Evolutionary conservation across 352 stramenopile genomes (phyloP).

Genomic region (Thalassiosira exigua): DNA sequence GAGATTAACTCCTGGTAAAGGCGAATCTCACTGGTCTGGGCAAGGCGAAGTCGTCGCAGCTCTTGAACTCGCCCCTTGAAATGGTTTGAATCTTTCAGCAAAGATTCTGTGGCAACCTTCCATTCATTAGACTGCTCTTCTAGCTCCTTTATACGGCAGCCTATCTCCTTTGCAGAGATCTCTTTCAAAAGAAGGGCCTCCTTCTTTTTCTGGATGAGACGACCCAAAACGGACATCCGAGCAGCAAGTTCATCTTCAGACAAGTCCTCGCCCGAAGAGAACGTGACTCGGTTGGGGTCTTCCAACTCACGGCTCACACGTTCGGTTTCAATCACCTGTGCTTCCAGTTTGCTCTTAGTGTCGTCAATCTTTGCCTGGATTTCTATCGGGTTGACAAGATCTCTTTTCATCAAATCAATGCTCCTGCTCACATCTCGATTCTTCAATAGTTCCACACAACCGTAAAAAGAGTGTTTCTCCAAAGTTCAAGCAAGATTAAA

Average conservation of each 20-base stretch:
- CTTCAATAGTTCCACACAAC: slow-evolving; percentile 2
- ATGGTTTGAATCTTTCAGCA: slow-evolving; percentile 42
- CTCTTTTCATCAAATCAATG: slow-evolving; percentile 33
- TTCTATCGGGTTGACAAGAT: slow-evolving; percentile 10
- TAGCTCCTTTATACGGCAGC: not conserved
- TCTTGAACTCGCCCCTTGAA: slow-evolving; percentile 35
- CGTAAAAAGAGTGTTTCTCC: too few species aligned
- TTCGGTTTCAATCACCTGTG: slow-evolving; percentile 37
- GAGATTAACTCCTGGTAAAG: slow-evolving; percentile 48
- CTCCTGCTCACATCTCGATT: slow-evolving; percentile 38
- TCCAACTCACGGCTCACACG: slow-evolving; percentile 28
- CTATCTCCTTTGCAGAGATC: slow-evolving; percentile 30
- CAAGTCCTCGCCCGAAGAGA: slow-evolving; percentile 30
- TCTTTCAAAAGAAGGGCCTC: slow-evolving; percentile 28
- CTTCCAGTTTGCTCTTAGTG: slow-evolving; percentile 31
- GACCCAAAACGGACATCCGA: slow-evolving; percentile 28
- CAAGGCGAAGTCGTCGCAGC: slow-evolving; percentile 19
- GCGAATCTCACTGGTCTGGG: slow-evolving; percentile 39
- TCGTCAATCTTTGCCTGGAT: slow-evolving; percentile 31
- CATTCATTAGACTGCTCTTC: slow-evolving; percentile 29
- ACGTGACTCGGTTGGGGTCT: slow-evolving; percentile 19
- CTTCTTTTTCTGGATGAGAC: slow-evolving; percentile 41
- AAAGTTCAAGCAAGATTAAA: slow-evolving; percentile 25
- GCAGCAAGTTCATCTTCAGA: slow-evolving; percentile 29
- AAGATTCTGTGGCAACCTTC: slow-evolving; percentile 19